Base-by-base conservation (phyloP, 805 yeast species). In the Novakomyces olei region DNA sequence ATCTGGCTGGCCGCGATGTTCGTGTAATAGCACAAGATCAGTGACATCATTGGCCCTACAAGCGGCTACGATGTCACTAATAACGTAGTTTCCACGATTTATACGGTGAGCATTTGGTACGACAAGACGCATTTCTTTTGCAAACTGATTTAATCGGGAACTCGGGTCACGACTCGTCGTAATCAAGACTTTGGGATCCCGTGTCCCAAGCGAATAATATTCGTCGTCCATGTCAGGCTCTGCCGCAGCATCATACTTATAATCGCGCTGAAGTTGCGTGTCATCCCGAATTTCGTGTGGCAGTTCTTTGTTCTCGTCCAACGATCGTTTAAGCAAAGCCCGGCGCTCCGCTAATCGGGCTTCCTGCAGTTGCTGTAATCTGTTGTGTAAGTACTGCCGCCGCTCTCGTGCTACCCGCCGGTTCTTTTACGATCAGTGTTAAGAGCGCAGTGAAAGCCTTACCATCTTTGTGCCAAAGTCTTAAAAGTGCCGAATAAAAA, bases 1-100 rank as follows among this genome's bases (percentile, higher is more conserved):
- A 0, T 94, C 83, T 33, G 99, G 99, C 0, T 79, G 85, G 67
- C 99, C 99, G 55, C 99, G 66, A 54, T 88, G 98, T 50, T 88
- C 99, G 50, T 88, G 96, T 15, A 88, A 55, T 3, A 88, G 64
- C 16, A 88, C 60, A 42, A 88, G 55, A 50, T 88, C 99, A 1
- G 88, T 73, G 6, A 85, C 69, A 12, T 76, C 77, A 0, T 85
- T 70, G 34, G 72, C 57, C 37, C 75, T 67, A 53, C 95, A 81
- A 1, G 92, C 79, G 30, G 72, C 67, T 3, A 80, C 92, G 29
- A 88, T 56, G 33, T 75, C 73, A 1, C 92, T 74, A 61, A 88
- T 68, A 34, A 88, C 66, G 38, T 83, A 74, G 44, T 73, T 78
- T 64, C 99, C 99, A 58, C 99, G 68, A 54, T 88, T 88, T 37